Percentiles rank a stretch among this genome's conserved stretches.
Conservation (phyloP, 129 eudicot genomes). For the Helianthus tuberosus region DNA sequence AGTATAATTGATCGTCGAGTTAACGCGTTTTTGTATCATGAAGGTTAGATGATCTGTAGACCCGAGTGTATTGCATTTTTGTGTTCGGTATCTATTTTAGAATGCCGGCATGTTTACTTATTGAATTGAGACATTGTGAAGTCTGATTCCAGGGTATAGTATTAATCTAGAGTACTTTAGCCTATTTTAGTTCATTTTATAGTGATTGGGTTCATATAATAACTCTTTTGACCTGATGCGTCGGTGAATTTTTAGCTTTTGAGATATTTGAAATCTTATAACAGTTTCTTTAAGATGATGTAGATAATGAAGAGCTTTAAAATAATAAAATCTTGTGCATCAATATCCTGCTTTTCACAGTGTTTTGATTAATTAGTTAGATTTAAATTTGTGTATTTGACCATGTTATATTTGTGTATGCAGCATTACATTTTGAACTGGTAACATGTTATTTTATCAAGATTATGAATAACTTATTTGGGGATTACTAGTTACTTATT, state of each 20-base stretch:
- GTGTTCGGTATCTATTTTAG: too few relatives aligned
- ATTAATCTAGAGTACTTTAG: neutral
- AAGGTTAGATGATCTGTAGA: too few relatives aligned
- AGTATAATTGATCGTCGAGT: too few relatives aligned
- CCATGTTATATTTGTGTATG: neutral
- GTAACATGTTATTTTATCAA: constrained; percentile 1
- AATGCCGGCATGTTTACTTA: too few relatives aligned
- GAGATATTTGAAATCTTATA: neutral
- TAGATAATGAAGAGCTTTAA: too few relatives aligned
- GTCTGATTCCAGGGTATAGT: neutral
- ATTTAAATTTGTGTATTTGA: neutral
- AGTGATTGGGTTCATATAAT: neutral
- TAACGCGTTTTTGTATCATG: too few relatives aligned
- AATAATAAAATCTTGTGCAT: too few relatives aligned
- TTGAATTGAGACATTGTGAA: neutral
- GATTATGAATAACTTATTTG: constrained; percentile 10
- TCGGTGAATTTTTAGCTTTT: neutral
- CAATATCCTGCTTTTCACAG: neutral
- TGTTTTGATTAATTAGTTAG: neutral
- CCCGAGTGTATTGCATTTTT: too few relatives aligned
- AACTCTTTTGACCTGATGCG: neutral
- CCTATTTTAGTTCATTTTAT: neutral
- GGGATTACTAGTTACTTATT: neutral
- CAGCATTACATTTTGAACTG: neutral
- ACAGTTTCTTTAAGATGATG: too few relatives aligned